A percentile compares a stretch with the other conserved stretches of the same genome.
Conservation (phyloP, 1,139 yeast species). For the Yamadazyma siamensis region DNA sequence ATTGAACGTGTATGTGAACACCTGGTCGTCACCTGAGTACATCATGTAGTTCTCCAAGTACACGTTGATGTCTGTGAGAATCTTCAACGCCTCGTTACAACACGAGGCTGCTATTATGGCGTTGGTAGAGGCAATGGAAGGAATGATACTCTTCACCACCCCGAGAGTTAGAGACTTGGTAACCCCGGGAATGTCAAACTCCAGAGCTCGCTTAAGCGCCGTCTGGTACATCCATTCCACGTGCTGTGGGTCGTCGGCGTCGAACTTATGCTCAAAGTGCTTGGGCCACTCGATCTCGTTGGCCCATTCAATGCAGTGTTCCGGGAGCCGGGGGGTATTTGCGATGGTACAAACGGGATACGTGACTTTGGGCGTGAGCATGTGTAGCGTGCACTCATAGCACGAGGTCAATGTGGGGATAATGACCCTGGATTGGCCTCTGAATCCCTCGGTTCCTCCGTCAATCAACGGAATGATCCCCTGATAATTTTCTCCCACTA, state of each 20-base stretch:
- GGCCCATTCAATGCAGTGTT: constrained; percentile 95
- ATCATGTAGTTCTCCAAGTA: constrained; percentile 77
- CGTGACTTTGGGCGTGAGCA: constrained; percentile 66
- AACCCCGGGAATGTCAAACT: constrained; percentile 70
- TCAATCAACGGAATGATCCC: constrained; percentile 78
- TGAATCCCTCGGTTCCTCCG: constrained; percentile 95
- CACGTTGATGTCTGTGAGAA: constrained; percentile 68
- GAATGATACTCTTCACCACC: constrained; percentile 87
- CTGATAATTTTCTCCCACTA: constrained; percentile 52
- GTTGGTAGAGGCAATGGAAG: constrained; percentile 92
- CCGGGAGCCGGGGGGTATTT: constrained; percentile 88
- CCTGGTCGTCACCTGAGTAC: constrained; percentile 78
- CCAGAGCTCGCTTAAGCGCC: constrained; percentile 57
- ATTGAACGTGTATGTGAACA: constrained; percentile 69
- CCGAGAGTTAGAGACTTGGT: constrained; percentile 74
- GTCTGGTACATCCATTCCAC: constrained; percentile 60
- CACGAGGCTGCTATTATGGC: constrained; percentile 91
- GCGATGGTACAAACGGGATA: constrained; percentile 95
- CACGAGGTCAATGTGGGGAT: constrained; percentile 84
- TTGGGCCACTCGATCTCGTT: constrained; percentile 74
- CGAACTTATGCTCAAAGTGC: constrained; percentile 46
- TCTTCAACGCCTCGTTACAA: constrained; percentile 82
- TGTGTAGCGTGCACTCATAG: constrained; percentile 85
- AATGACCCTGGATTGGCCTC: constrained; percentile 88
- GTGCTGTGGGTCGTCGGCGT: constrained; percentile 68